Percentiles rank a stretch among this genome's conserved stretches.
Conservation (phyloP, 495 filamentous ascomycete species). For the Annulohypoxylon stygium region DNA sequence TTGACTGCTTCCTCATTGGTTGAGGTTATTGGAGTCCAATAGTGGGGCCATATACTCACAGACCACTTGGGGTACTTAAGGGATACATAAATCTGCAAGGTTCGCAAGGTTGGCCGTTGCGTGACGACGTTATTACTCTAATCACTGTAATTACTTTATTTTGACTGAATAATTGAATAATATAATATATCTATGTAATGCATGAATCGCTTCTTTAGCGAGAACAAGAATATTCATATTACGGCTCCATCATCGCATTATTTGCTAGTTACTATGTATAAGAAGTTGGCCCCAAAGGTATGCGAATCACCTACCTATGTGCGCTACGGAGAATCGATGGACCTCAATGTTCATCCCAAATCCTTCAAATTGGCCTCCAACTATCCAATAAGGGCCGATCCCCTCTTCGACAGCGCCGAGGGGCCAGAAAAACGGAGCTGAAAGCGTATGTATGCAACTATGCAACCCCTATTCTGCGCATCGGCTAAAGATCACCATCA, state of each 20-base stretch:
- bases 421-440: slow-evolving; percentile 24
- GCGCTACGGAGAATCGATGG: slow-evolving; percentile 11
- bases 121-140: slow-evolving; percentile 4
- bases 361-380: slow-evolving; percentile 23
- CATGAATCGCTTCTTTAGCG: slow-evolving; percentile 5
- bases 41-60: slow-evolving; percentile 8
- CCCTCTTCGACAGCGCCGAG: slow-evolving; percentile 19
- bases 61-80: slow-evolving; percentile 5
- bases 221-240: slow-evolving; percentile 15
- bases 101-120: neutral
- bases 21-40: slow-evolving; percentile 1
- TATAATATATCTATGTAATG: slow-evolving; percentile 4
- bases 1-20: slow-evolving; percentile 14
- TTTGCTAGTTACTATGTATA: neutral
- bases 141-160: neutral
- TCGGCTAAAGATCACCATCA: slow-evolving; percentile 36
- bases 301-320: neutral
- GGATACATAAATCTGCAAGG: neutral
- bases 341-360: slow-evolving; percentile 16
- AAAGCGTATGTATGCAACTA: slow-evolving; percentile 33
- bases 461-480: slow-evolving; percentile 42
- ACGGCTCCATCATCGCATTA: neutral
- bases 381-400: slow-evolving; percentile 20
- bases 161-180: slow-evolving; percentile 11
- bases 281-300: neutral